Conservation (phyloP, 495 filamentous ascomycete genomes). For the Xylaria curta region DNA sequence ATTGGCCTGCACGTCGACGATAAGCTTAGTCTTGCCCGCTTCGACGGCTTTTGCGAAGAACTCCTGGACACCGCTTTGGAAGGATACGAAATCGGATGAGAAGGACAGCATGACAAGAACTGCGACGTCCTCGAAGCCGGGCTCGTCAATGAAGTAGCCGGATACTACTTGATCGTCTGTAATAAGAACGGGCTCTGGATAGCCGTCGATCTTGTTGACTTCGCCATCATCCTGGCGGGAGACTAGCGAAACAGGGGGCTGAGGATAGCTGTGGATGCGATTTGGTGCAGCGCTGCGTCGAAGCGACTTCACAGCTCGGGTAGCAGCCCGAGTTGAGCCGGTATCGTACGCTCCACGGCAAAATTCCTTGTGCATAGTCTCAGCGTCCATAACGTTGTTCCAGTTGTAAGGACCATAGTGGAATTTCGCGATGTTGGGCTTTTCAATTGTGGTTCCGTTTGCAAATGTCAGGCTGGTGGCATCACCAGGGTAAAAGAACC, state of each 20-base stretch:
- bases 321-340: conserved; percentile 17
- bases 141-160: conserved; percentile 52
- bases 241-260: conserved; percentile 14
- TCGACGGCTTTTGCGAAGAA: conserved; percentile 43
- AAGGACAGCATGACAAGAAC: conserved; percentile 38
- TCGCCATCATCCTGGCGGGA: conserved; percentile 26
- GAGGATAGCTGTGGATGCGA: conserved; percentile 9
- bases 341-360: conserved; percentile 29
- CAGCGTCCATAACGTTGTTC: conserved; percentile 37
- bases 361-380: conserved; percentile 41
- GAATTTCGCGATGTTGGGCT: conserved; percentile 34
- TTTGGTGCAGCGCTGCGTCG: conserved; percentile 8
- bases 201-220: conserved; percentile 45
- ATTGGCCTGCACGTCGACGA: conserved; percentile 59
- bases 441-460: conserved; percentile 38
- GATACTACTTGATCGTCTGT: conserved; percentile 45
- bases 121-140: conserved; percentile 47
- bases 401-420: conserved; percentile 37
- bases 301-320: conserved; percentile 13
- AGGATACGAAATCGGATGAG: conserved; percentile 24
- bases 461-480: conserved; percentile 44
- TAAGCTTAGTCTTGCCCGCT: conserved; percentile 52
- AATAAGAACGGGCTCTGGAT: conserved; percentile 50
- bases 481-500: conserved; percentile 41
- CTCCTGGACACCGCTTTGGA: conserved; percentile 41